These are phyloP conservation scores for Fusarium avenaceum DNA, from an alignment of 2,329 filamentous ascomycete species.

Conservation along the genomic window DNA sequence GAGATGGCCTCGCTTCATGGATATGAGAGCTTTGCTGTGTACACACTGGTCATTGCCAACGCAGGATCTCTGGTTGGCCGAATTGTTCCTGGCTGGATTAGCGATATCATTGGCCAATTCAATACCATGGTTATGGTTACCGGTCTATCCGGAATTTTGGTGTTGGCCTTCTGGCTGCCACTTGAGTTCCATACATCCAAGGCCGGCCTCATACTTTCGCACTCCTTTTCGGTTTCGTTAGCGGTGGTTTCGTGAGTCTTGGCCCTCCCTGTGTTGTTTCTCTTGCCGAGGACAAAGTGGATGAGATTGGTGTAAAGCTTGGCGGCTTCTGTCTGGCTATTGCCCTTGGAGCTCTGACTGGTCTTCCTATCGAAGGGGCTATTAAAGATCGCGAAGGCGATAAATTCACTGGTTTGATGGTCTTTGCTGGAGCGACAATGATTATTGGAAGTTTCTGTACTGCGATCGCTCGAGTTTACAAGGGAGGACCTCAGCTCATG, in stretches of 20 bases:
- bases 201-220: slow-evolving; percentile 1
- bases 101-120: slow-evolving; percentile 1
- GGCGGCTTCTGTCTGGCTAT: slow-evolving; percentile 4
- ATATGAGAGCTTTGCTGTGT: not conserved
- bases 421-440: slow-evolving; percentile 3
- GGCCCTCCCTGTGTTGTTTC: not conserved
- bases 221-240: slow-evolving; percentile 6
- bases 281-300: not conserved
- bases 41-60: slow-evolving; percentile 6
- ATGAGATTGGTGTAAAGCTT: slow-evolving; percentile 3
- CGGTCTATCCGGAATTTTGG: not conserved
- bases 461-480: not conserved
- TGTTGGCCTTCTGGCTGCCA: slow-evolving; percentile 1
- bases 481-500: not conserved
- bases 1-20: slow-evolving; percentile 8
- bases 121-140: slow-evolving; percentile 1
- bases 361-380: slow-evolving; percentile 4
- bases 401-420: slow-evolving; percentile 4
- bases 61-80: not conserved
- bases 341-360: not conserved
- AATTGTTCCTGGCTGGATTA: not conserved
- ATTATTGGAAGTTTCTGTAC: not conserved
- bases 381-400: slow-evolving; percentile 6
- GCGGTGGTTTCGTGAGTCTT: not conserved
- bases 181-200: slow-evolving; percentile 7